Conservation (phyloP, 2,329 filamentous ascomycete genomes). For the Colletotrichum cereale region DNA sequence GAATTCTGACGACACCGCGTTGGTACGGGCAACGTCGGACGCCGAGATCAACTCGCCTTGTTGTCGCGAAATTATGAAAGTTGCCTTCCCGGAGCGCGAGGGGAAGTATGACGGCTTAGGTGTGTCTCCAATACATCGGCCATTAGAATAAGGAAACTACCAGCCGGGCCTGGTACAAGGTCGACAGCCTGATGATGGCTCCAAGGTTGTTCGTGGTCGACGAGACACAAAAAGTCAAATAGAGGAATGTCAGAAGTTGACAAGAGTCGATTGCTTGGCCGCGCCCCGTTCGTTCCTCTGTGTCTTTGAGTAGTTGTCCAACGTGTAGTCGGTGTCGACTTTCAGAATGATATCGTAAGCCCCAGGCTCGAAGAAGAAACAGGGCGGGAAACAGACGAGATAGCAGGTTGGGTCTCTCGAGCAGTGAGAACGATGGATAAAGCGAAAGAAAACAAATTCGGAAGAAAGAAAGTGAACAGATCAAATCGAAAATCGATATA, state of each 20-base stretch:
- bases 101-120: slow-evolving; percentile 29
- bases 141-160: slow-evolving; percentile 31
- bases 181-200: slow-evolving; percentile 22
- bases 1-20: slow-evolving; percentile 14
- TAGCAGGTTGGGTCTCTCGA: not conserved
- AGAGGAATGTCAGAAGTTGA: slow-evolving; percentile 2
- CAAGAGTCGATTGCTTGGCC: not conserved
- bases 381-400: slow-evolving; percentile 5
- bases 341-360: not conserved
- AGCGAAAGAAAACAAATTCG: not conserved
- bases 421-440: not conserved
- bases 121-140: slow-evolving; percentile 27
- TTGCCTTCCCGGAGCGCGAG: slow-evolving; percentile 23
- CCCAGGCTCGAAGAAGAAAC: slow-evolving; percentile 4
- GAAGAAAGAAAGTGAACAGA: slow-evolving; percentile 2
- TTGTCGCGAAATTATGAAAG: slow-evolving; percentile 6
- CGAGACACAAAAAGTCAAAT: slow-evolving; percentile 2
- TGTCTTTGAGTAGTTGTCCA: slow-evolving; percentile 6
- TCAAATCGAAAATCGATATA: slow-evolving; percentile 31
- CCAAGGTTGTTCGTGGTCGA: not conserved
- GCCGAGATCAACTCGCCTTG: slow-evolving; percentile 3
- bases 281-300: slow-evolving; percentile 3
- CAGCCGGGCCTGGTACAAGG: slow-evolving; percentile 2
- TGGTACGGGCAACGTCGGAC: not conserved
- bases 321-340: slow-evolving; percentile 13